Evolutionary conservation across 257 asterid species (phyloP).

Genomic region (Solanum chaucha): DNA sequence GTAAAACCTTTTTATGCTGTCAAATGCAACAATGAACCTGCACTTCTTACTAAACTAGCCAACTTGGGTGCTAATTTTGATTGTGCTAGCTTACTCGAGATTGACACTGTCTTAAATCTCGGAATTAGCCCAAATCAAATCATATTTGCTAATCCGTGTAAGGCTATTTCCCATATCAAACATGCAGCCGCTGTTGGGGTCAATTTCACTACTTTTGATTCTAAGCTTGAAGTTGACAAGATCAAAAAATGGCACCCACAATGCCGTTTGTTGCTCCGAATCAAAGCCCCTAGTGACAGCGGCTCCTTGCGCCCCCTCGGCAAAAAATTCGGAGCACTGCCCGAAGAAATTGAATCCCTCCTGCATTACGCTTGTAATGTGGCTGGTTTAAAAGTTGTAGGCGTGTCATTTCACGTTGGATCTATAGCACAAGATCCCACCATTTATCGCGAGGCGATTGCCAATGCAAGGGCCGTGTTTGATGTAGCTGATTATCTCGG

Average conservation of each 20-base stretch:
- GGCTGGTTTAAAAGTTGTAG: neutral
- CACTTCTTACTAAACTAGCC: neutral
- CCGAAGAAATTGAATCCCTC: neutral
- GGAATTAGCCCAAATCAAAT: neutral
- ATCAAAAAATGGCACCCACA: slow-evolving; percentile 1
- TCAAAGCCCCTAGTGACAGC: neutral
- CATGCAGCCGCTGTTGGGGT: neutral
- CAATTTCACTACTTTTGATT: slow-evolving; percentile 4
- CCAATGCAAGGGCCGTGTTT: neutral
- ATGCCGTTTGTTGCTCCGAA: neutral
- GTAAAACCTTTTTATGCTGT: slow-evolving; percentile 1
- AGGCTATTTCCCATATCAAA: neutral
- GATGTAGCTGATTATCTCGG: neutral
- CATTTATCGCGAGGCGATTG: neutral
- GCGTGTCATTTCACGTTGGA: slow-evolving; percentile 4
- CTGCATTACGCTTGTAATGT: neutral
- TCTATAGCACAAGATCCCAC: neutral
- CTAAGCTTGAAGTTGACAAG: neutral
- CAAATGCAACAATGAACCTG: neutral
- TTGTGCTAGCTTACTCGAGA: slow-evolving; percentile 5
- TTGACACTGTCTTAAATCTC: neutral
- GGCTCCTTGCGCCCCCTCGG: neutral
- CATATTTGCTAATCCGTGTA: slow-evolving; percentile 1
- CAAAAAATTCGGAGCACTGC: neutral
- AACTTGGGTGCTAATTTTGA: slow-evolving; percentile 3